These are phyloP conservation scores for Actinomucor elegans DNA, from an alignment of 371 early-diverging fungal species.

Conservation along the genomic window DNA sequence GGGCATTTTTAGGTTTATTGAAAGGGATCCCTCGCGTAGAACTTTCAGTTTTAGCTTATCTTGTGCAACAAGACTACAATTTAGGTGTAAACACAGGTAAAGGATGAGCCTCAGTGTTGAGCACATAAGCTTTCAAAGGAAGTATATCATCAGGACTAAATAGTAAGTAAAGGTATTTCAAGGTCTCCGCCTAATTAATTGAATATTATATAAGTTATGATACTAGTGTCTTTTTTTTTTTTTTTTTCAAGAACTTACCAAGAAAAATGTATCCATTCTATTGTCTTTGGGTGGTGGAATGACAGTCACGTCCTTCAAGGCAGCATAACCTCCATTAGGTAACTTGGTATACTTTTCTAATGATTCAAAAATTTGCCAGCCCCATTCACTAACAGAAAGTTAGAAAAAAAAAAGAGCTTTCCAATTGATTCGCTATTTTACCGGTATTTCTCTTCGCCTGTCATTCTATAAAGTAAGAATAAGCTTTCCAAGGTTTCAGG, in stretches of 20 bases:
- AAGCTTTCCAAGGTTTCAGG: conserved; percentile 92
- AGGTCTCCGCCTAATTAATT: conserved; percentile 95
- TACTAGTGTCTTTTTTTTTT: background rate
- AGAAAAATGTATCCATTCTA: conserved; percentile 79
- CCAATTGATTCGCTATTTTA: too few relatives aligned
- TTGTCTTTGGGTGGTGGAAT: conserved; percentile 57
- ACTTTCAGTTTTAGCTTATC: too few relatives aligned
- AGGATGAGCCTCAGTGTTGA: conserved; percentile 93
- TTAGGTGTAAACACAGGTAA: conserved; percentile 61
- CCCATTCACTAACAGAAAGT: conserved; percentile 85
- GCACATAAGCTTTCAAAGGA: conserved; percentile 79
- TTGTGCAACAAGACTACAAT: too few relatives aligned
- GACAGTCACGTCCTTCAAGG: conserved; percentile 69
- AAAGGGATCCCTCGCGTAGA: too few relatives aligned
- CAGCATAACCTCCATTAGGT: conserved; percentile 74
- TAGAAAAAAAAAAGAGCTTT: background rate
- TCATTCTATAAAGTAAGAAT: conserved; percentile 81
- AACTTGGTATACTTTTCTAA: conserved; percentile 80
- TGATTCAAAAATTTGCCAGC: conserved; percentile 83
- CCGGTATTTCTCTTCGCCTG: conserved; percentile 77
- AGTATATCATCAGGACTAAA: conserved; percentile 71
- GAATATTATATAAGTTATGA: too few relatives aligned
- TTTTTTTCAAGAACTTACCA: conserved; percentile 53
- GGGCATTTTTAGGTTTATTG: too few relatives aligned
- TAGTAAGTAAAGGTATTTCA: conserved; percentile 92